Conservation (phyloP, 1,284 basidiomycete genomes). For the Leccinum griseonigrum region DNA sequence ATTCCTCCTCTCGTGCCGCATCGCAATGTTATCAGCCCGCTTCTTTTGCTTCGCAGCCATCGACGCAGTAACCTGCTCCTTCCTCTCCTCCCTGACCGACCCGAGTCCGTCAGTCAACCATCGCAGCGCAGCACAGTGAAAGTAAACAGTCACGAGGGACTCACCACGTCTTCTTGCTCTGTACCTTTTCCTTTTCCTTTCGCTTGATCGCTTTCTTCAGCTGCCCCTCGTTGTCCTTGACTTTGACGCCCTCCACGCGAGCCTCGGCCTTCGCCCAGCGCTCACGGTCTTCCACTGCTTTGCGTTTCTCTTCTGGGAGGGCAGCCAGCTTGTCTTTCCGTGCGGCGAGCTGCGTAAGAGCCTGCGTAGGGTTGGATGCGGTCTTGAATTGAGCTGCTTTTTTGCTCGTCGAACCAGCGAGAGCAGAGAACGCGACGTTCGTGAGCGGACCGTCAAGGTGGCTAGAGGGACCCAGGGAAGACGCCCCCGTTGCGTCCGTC, state of each 20-base stretch:
- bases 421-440: constrained; percentile 69
- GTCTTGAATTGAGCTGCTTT: constrained; percentile 59
- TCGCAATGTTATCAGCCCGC: constrained; percentile 83
- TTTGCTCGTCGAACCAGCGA: constrained; percentile 49
- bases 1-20: constrained; percentile 73
- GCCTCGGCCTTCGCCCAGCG: constrained; percentile 87
- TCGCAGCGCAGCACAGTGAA: neutral
- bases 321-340: constrained; percentile 72
- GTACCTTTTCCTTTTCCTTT: constrained; percentile 84
- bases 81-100: constrained; percentile 76
- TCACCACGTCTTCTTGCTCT: constrained; percentile 82
- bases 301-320: constrained; percentile 78
- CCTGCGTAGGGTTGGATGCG: constrained; percentile 78
- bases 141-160: constrained; percentile 29
- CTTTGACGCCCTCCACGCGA: constrained; percentile 81
- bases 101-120: constrained; percentile 2
- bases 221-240: constrained; percentile 76
- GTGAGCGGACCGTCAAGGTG: constrained; percentile 47
- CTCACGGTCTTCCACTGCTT: constrained; percentile 72
- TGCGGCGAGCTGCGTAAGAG: constrained; percentile 74
- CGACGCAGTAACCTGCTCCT: constrained; percentile 66
- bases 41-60: constrained; percentile 88
- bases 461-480: constrained; percentile 31
- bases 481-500: constrained; percentile 42
- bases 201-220: constrained; percentile 90